These are phyloP conservation scores for Mucor indicus DNA, from an alignment of 371 early-diverging fungal species.

Conservation along the genomic window DNA sequence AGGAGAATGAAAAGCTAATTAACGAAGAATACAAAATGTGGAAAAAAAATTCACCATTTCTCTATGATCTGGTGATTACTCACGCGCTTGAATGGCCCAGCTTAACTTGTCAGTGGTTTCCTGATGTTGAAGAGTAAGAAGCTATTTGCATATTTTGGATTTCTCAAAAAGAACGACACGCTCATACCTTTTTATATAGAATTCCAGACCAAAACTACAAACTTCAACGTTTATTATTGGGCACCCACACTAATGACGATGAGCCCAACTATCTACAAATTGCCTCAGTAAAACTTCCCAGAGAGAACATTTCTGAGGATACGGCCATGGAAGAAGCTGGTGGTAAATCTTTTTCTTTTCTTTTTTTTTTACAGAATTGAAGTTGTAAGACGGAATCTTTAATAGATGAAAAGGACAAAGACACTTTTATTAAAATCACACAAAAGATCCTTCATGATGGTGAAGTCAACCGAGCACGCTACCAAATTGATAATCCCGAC, in stretches of 20 bases:
- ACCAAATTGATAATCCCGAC: conserved; percentile 93
- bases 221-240: conserved; percentile 84
- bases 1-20: conserved; percentile 78
- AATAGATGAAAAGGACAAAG: conserved; percentile 56
- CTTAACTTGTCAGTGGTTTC: conserved; percentile 98
- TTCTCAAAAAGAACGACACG: too few species aligned
- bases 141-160: background rate
- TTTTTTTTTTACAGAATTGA: background rate
- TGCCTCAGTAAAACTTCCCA: conserved; percentile 89
- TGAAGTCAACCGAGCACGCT: conserved; percentile 95
- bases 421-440: conserved; percentile 81
- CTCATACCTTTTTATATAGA: too few species aligned
- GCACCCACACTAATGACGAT: conserved; percentile 96
- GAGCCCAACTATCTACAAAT: conserved; percentile 98
- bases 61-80: conserved; percentile 98
- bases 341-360: conserved; percentile 17
- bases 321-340: conserved; percentile 69
- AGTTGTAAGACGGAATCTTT: background rate
- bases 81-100: conserved; percentile 99
- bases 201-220: conserved; percentile 91
- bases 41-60: conserved; percentile 99
- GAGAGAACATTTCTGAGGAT: conserved; percentile 63
- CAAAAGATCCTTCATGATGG: conserved; percentile 96
- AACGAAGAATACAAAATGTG: conserved; percentile 98
- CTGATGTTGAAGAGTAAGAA: conserved; percentile 85